A percentile compares a stretch with the other conserved stretches of the same genome.
Conservation (phyloP, 768 basidiomycete genomes). For the Collybia sordida region DNA sequence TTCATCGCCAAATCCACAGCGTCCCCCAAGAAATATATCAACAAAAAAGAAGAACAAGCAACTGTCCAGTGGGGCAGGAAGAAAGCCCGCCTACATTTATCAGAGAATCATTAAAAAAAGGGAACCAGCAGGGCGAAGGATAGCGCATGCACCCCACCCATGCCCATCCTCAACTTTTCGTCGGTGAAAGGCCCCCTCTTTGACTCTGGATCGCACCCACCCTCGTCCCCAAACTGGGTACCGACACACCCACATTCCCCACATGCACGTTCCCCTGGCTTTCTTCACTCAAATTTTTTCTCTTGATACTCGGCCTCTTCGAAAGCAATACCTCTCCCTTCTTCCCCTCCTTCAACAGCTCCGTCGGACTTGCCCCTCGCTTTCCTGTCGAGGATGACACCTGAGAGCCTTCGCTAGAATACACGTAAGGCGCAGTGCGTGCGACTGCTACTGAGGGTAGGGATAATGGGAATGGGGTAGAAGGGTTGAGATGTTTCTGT, state of each 20-base stretch:
- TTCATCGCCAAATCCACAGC: no score
- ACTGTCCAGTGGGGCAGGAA: no score
- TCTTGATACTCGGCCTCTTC: slow-evolving; percentile 70
- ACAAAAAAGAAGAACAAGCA: no score
- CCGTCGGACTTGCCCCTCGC: slow-evolving; percentile 71
- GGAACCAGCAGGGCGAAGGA: no score
- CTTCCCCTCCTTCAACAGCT: slow-evolving; percentile 60
- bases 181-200: no score
- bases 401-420: slow-evolving; percentile 5
- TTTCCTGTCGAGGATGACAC: slow-evolving; percentile 50
- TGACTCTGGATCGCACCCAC: background rate
- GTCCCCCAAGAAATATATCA: no score
- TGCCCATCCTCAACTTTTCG: no score
- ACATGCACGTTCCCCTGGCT: background rate
- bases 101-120: no score
- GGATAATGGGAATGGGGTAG: slow-evolving; percentile 3
- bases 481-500: background rate
- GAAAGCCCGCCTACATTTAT: no score
- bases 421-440: slow-evolving; percentile 4
- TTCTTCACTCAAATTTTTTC: slow-evolving; percentile 24
- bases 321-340: slow-evolving; percentile 53
- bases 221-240: background rate
- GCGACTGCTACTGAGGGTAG: slow-evolving; percentile 3
- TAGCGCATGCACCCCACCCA: no score
- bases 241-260: background rate